Evolutionary conservation across 2,329 filamentous ascomycete species (phyloP), one percentile per base, ranked within the genome.

Genomic region (Botrytis paeoniae): DNA sequence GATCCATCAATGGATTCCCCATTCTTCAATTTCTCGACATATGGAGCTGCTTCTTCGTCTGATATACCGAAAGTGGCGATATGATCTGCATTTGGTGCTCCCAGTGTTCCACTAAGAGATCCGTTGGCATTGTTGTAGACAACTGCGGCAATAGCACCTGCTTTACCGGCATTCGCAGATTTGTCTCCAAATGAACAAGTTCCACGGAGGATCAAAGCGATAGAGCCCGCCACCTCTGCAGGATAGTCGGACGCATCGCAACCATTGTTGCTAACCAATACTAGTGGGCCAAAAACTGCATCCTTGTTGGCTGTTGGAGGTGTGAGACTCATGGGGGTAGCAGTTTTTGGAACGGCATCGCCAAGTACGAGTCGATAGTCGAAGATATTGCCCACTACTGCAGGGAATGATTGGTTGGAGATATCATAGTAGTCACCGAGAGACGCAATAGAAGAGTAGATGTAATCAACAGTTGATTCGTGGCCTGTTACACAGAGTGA

Each of bases 151-250:
- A 88, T 81, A 8, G 93, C 93, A 32, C 92, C 92, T 1, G 91
- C 91, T 66, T 84, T 85, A 60, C 90, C 91, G 9, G 93, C 92
- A 22, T 88, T 83, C 70, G 86, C 86, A 1, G 91, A 91, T 83
- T 96, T 96, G 74, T 85, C 82, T 18, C 90, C 92, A 77, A 95
- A 96, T 12, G 89, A 77, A 79, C 93, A 96, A 1, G 82, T 85
- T 70, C 93, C 93, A 72, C 93, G 89, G 43, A 86, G 84, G 75
- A 96, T 86, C 54, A 96, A 85, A 16, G 91, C 92, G 74, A 96
- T 90, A 73, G 88, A 89, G 68, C 89, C 91, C 16, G 83, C 81
- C 6, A 91, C 83, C 1, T 83, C 81, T 1, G 84, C 78, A 1
- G 92, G 88, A 79, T 89, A 95, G 81, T 95, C 91, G 3, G 85